phyloP scores from a whole-genome alignment of 345 rosid species.

The Salix caprea region DNA sequence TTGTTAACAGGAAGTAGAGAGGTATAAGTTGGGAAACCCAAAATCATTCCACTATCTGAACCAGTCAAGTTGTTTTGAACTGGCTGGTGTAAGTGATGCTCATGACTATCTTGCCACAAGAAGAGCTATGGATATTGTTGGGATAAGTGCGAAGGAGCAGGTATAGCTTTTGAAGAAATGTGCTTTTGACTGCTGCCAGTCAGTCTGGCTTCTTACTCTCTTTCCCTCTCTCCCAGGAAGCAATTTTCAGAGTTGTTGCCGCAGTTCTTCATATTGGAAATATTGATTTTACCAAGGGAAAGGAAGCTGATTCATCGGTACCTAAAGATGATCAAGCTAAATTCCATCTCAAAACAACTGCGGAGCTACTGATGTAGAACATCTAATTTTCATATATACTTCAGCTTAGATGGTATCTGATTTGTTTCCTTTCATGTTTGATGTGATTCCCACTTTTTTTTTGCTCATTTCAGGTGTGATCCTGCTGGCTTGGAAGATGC shows the following conservation, averaged over 20 bases:
- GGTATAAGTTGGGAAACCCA: conserved; percentile 66
- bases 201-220: conserved; percentile 13
- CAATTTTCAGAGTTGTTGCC: conserved; percentile 93
- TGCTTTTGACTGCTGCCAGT: background rate
- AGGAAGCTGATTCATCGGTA: conserved; percentile 80
- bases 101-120: conserved; percentile 90
- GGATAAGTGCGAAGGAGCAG: conserved; percentile 84
- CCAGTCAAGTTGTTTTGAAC: conserved; percentile 79
- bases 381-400: conserved; percentile 9
- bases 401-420: background rate
- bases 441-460: background rate
- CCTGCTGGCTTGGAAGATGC: conserved; percentile 77
- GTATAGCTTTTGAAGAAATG: conserved; percentile 27
- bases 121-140: conserved; percentile 94
- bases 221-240: conserved; percentile 50
- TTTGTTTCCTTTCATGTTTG: background rate
- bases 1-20: conserved; percentile 66
- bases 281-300: conserved; percentile 72
- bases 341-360: conserved; percentile 70
- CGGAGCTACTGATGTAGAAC: conserved; percentile 81
- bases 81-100: conserved; percentile 83
- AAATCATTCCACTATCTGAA: conserved; percentile 80
- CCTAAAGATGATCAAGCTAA: conserved; percentile 73
- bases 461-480: conserved; percentile 61
- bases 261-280: conserved; percentile 86